phyloP scores from a whole-genome alignment of 306 rosid species.

The Cicer chorassanicum region DNA sequence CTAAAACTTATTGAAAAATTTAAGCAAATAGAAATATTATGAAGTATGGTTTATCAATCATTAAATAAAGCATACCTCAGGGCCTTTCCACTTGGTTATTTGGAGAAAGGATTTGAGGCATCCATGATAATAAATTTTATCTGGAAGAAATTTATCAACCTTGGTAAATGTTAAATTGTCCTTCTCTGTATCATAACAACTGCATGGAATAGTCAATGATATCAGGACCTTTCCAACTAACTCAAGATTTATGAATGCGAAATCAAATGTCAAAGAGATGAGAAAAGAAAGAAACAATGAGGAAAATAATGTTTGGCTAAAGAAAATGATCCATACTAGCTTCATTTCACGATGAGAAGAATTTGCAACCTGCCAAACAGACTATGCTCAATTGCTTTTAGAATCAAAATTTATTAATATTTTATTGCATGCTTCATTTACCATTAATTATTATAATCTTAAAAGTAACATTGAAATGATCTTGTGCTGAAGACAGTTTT shows the following conservation, averaged over 20 bases:
- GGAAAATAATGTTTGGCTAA: constrained; percentile 20
- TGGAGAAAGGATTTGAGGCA: constrained; percentile 93
- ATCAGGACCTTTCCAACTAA: constrained; percentile 40
- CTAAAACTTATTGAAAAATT: constrained; percentile 31
- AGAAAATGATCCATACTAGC: constrained; percentile 35
- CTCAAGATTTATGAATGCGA: constrained; percentile 35
- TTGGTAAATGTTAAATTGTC: constrained; percentile 86
- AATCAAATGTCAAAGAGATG: constrained; percentile 33
- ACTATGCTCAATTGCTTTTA: constrained; percentile 7
- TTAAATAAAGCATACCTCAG: constrained; percentile 69
- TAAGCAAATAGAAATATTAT: constrained; percentile 28
- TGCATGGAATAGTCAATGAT: constrained; percentile 50
- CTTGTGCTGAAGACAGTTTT: constrained; percentile 23
- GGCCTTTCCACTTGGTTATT: constrained; percentile 94
- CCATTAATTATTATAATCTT: constrained; percentile 26
- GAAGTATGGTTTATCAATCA: constrained; percentile 30
- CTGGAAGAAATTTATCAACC: constrained; percentile 82
- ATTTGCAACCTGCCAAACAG: constrained; percentile 17
- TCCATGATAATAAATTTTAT: constrained; percentile 85
- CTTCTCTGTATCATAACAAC: constrained; percentile 79
- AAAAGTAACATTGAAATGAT: constrained; percentile 28
- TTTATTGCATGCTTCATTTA: constrained; percentile 16
- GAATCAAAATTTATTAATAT: background rate
- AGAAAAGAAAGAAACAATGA: constrained; percentile 2
- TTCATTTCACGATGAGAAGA: constrained; percentile 11